These are phyloP conservation scores for Sonneratia alba DNA, from an alignment of 345 rosid genomes.

Conservation along the genomic window DNA sequence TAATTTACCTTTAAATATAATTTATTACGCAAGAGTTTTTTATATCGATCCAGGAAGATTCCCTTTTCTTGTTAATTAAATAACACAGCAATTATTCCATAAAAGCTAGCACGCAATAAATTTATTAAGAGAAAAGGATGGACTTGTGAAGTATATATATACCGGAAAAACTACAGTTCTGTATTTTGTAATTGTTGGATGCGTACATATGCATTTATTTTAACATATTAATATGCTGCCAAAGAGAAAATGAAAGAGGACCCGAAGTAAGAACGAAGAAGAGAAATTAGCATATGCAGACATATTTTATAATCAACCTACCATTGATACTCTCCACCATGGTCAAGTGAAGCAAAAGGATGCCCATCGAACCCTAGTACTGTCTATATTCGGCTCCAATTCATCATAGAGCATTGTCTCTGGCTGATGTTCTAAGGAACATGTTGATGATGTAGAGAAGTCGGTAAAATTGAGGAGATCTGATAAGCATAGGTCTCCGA, in stretches of 20 bases:
- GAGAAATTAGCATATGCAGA: background rate
- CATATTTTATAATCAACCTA: background rate
- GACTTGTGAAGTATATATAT: no score
- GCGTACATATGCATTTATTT: background rate
- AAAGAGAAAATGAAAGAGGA: no score
- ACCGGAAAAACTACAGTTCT: no score
- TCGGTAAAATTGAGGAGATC: slow-evolving; percentile 28
- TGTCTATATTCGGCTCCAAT: slow-evolving; percentile 2
- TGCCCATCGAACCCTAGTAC: slow-evolving; percentile 6
- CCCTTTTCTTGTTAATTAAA: no score
- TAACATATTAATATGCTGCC: background rate
- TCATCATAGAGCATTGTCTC: slow-evolving; percentile 11
- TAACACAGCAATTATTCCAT: no score
- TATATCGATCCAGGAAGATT: no score
- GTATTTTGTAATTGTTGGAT: no score
- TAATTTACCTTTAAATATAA: no score
- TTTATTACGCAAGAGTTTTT: no score
- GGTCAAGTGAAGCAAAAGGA: slow-evolving; percentile 9
- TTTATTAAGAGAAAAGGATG: no score
- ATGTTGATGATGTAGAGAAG: slow-evolving; percentile 17
- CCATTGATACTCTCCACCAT: slow-evolving; percentile 5
- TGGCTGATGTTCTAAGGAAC: slow-evolving; percentile 13
- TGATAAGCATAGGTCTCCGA: slow-evolving; percentile 18
- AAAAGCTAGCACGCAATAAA: no score
- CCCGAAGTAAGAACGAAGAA: background rate